Conservation (phyloP, 1,139 yeast species). For the Debaryomyces fabryi region DNA sequence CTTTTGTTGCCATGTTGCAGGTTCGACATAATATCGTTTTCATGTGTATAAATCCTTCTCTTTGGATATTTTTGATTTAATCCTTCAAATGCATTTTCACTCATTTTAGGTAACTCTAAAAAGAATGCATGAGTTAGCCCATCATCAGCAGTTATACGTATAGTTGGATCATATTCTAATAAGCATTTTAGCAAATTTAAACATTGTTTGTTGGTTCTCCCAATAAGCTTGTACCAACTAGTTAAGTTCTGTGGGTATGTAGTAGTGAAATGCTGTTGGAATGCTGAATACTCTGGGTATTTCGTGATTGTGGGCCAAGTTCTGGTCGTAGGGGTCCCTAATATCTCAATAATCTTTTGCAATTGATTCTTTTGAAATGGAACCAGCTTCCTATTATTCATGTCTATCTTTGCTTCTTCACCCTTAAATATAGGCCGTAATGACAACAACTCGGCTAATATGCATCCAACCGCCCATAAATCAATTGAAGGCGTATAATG, state of each 20-base stretch:
- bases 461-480: constrained; percentile 97
- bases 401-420: constrained; percentile 93
- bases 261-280: constrained; percentile 49
- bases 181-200: constrained; percentile 64
- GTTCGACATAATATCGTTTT: constrained; percentile 59
- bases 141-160: constrained; percentile 63
- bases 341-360: constrained; percentile 82
- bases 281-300: constrained; percentile 81
- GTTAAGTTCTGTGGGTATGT: constrained; percentile 67
- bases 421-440: constrained; percentile 94
- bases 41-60: constrained; percentile 77
- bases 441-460: constrained; percentile 86
- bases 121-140: constrained; percentile 79
- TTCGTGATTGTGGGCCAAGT: constrained; percentile 78
- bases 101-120: constrained; percentile 64
- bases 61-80: constrained; percentile 66
- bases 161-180: constrained; percentile 82
- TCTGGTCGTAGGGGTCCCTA: constrained; percentile 81
- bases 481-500: constrained; percentile 96
- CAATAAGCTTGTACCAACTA: constrained; percentile 84
- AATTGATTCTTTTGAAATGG: constrained; percentile 94
- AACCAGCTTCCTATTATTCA: constrained; percentile 75
- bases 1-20: constrained; percentile 24
- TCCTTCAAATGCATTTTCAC: constrained; percentile 71
- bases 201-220: constrained; percentile 71